phyloP scores from a whole-genome alignment of 352 stramenopile genomes.

The Phytophthora uliginosa region DNA sequence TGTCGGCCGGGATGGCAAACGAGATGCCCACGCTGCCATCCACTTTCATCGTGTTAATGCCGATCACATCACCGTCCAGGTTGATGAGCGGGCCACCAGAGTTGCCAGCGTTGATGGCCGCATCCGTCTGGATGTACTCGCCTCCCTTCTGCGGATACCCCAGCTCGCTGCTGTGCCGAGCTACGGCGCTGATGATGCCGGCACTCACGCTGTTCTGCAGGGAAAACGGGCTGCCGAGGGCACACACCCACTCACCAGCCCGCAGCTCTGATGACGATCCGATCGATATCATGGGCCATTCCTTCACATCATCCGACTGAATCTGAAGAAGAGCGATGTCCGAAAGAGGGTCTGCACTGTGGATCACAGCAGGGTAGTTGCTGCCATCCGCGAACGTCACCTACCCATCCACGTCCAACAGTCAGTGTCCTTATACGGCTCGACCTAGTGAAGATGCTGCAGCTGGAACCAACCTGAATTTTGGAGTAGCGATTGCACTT shows the following conservation, averaged over 20 bases:
- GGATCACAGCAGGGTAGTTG: constrained; percentile 79
- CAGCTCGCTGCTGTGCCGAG: constrained; percentile 90
- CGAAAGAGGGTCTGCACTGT: constrained; percentile 89
- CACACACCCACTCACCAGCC: constrained; percentile 93
- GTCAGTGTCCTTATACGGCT: background rate
- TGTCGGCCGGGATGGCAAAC: constrained; percentile 96
- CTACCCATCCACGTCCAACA: constrained; percentile 24
- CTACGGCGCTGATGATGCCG: constrained; percentile 93
- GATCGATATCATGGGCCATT: constrained; percentile 81
- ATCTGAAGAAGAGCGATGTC: constrained; percentile 94
- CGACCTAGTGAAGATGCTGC: background rate
- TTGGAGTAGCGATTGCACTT: constrained; percentile 84
- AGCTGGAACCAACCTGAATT: constrained; percentile 61
- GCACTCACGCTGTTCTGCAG: constrained; percentile 94
- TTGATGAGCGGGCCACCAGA: constrained; percentile 95
- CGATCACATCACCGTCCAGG: constrained; percentile 94
- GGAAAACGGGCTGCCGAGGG: constrained; percentile 92
- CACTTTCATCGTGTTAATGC: constrained; percentile 97
- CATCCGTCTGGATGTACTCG: constrained; percentile 96
- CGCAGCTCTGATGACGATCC: constrained; percentile 83
- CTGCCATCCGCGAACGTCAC: constrained; percentile 89
- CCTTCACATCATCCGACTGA: constrained; percentile 55
- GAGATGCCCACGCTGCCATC: constrained; percentile 90
- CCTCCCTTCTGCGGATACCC: constrained; percentile 81
- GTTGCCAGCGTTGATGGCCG: constrained; percentile 95